Evolutionary conservation across 768 basidiomycete species (phyloP).

Genomic region (Lactarius evosmus): DNA sequence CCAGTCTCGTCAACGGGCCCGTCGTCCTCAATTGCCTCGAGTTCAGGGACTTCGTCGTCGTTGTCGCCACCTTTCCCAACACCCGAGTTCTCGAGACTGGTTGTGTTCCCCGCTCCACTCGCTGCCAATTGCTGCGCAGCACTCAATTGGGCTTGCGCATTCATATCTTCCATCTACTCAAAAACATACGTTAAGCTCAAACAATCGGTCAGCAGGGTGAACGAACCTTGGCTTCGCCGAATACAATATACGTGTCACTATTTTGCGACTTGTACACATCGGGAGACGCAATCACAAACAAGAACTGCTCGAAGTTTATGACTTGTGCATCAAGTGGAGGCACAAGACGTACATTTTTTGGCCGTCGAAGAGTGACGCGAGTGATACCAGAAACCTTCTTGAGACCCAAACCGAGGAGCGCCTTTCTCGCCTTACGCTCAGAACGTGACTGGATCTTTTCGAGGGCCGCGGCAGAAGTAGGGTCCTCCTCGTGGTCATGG

Average conservation of each 20-base stretch:
- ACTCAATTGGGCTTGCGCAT: conserved; percentile 69
- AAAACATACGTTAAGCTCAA: background rate
- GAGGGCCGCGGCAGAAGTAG: conserved; percentile 76
- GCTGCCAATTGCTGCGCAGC: conserved; percentile 76
- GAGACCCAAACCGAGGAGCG: conserved; percentile 84
- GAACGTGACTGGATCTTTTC: conserved; percentile 94
- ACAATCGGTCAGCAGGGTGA: background rate
- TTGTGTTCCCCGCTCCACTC: conserved; percentile 45
- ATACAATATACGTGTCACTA: conserved; percentile 98
- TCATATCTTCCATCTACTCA: conserved; percentile 80
- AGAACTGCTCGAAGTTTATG: conserved; percentile 47
- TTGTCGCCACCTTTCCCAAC: conserved; percentile 58
- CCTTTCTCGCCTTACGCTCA: conserved; percentile 94
- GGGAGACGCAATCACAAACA: conserved; percentile 89
- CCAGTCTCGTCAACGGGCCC: conserved; percentile 82
- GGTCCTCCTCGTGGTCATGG: conserved; percentile 70
- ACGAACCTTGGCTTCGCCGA: conserved; percentile 90
- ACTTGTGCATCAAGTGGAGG: background rate
- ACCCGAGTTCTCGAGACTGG: conserved; percentile 50
- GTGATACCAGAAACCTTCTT: conserved; percentile 93
- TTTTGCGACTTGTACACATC: conserved; percentile 98
- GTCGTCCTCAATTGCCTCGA: conserved; percentile 79
- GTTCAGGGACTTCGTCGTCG: conserved; percentile 77
- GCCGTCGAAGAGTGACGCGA: conserved; percentile 89
- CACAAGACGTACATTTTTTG: conserved; percentile 73